Percentiles rank a stretch among this genome's conserved stretches.
Evolutionary conservation across 2,329 filamentous ascomycete genomes (phyloP).

Genomic region (Grosmannia clavigera): DNA sequence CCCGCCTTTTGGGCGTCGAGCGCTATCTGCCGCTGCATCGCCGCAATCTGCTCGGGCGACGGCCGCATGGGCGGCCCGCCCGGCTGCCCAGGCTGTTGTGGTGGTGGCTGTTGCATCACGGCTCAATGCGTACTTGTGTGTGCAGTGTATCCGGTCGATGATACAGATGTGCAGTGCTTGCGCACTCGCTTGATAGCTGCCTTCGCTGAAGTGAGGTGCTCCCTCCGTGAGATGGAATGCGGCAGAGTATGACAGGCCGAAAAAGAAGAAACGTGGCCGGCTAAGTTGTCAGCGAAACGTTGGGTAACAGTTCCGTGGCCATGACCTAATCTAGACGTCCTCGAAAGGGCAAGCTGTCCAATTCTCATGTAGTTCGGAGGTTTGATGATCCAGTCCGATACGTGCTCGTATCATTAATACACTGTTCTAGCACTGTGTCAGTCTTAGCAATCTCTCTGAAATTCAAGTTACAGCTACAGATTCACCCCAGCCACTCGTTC

Average conservation of each 20-base stretch:
- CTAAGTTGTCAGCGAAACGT: background rate
- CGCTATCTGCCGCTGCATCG: slow-evolving; percentile 72
- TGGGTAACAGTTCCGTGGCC: background rate
- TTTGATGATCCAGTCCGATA: background rate
- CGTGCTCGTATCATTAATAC: too few relatives aligned
- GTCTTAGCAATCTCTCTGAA: background rate
- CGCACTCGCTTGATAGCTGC: background rate
- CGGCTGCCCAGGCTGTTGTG: slow-evolving; percentile 14
- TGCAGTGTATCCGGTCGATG: background rate
- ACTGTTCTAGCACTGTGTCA: background rate
- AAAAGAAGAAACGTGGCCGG: background rate
- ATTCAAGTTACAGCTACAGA: background rate
- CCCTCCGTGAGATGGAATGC: background rate
- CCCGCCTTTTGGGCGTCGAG: slow-evolving; percentile 74
- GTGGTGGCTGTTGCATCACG: slow-evolving; percentile 11
- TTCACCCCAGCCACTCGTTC: background rate
- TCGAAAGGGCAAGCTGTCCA: slow-evolving; percentile 5
- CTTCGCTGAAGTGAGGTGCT: background rate
- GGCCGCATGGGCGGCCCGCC: slow-evolving; percentile 31
- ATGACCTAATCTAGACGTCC: background rate
- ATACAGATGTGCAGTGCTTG: background rate
- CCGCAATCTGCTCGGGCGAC: slow-evolving; percentile 71
- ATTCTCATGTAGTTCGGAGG: background rate
- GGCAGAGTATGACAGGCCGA: background rate
- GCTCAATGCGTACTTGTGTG: background rate